Evolutionary conservation across 1,139 yeast species (phyloP).

Genomic region (Geotrichum aggregatum): DNA sequence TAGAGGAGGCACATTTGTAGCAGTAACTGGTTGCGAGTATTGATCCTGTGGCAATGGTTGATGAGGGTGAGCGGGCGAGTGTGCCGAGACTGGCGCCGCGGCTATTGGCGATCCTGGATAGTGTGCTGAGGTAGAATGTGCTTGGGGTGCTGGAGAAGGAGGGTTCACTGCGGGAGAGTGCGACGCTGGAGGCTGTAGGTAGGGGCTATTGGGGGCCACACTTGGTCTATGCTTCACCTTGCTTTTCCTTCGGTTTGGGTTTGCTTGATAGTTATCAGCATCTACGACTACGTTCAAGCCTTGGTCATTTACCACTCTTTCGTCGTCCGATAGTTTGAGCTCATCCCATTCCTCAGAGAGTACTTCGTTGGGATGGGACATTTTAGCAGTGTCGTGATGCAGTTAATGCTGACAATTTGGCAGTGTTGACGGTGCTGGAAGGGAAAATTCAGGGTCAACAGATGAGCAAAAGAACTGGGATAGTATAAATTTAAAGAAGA

Average conservation of each 20-base stretch:
- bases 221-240: not conserved
- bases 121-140: not conserved
- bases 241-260: not conserved
- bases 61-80: not conserved
- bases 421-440: not conserved
- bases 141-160: not conserved
- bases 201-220: not conserved
- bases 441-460: not conserved
- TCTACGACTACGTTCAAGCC: slow-evolving; percentile 4
- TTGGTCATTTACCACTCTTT: not conserved
- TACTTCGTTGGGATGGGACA: slow-evolving; percentile 5
- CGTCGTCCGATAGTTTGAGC: slow-evolving; percentile 12
- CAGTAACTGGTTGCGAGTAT: slow-evolving; percentile 3
- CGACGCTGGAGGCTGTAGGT: not conserved
- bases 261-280: not conserved
- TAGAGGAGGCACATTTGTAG: slow-evolving; percentile 10
- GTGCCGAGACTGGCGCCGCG: not conserved
- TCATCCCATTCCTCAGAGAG: slow-evolving; percentile 11
- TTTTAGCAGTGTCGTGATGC: not conserved
- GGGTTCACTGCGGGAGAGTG: not conserved
- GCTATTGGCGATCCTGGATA: not conserved
- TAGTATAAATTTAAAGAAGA: not conserved
- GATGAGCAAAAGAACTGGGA: not conserved
- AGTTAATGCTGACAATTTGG: too few species aligned
- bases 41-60: not conserved